These are phyloP conservation scores for Boletus fagicola DNA, from an alignment of 768 basidiomycete genomes.

Conservation along the genomic window DNA sequence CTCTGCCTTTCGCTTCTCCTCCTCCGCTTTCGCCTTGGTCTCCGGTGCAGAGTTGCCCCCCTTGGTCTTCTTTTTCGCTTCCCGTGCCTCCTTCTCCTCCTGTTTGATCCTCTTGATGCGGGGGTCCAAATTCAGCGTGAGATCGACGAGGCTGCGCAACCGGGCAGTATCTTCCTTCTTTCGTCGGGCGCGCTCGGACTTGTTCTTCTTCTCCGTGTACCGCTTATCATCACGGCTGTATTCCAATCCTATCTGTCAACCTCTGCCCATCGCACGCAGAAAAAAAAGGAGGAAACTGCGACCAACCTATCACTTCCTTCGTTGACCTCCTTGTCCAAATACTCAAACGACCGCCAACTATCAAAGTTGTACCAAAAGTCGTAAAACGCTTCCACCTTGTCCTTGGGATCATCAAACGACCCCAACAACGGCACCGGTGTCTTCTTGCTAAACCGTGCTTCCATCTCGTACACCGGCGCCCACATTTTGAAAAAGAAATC, in stretches of 20 bases:
- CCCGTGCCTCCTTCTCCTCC: constrained; percentile 91
- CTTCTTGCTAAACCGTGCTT: constrained; percentile 86
- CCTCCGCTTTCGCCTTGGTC: constrained; percentile 51
- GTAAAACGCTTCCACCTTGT: constrained; percentile 89
- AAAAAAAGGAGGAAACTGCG: neutral
- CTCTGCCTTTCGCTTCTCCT: constrained; percentile 62
- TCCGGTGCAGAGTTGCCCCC: constrained; percentile 41
- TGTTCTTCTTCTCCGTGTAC: constrained; percentile 99
- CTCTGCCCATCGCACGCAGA: neutral
- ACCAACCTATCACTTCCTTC: constrained; percentile 93
- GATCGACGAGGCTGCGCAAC: constrained; percentile 82
- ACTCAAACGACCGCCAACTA: constrained; percentile 97
- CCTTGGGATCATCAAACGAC: constrained; percentile 64
- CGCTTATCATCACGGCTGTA: constrained; percentile 95
- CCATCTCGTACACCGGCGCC: constrained; percentile 82
- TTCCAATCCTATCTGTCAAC: constrained; percentile 12
- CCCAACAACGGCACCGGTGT: constrained; percentile 87
- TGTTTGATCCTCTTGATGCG: constrained; percentile 97
- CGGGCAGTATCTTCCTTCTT: constrained; percentile 98
- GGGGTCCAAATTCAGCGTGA: constrained; percentile 80
- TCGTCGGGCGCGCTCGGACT: constrained; percentile 88
- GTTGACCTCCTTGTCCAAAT: constrained; percentile 96
- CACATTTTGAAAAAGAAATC: constrained; percentile 71
- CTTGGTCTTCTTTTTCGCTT: constrained; percentile 79
- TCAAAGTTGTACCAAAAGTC: constrained; percentile 99